Percentiles rank a stretch among this genome's conserved stretches.
phyloP scores from a whole-genome alignment of 2,329 filamentous ascomycete genomes.

The Alternaria sp. region DNA sequence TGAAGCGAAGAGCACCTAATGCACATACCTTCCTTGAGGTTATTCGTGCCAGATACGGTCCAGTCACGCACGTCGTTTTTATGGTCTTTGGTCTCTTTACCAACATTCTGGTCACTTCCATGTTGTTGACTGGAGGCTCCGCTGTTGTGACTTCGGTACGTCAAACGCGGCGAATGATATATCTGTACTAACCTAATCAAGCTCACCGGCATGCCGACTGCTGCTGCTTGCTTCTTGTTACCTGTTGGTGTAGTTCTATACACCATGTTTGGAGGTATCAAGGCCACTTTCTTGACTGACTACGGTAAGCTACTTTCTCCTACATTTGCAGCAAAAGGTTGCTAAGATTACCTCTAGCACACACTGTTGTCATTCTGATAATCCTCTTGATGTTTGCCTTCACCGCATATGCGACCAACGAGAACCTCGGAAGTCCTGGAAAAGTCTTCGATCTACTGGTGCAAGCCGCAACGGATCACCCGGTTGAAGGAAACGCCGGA shows the following conservation, averaged over 20 bases:
- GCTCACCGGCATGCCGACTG: constrained; percentile 75
- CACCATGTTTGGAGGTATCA: constrained; percentile 77
- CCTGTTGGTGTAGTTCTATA: constrained; percentile 83
- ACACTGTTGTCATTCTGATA: constrained; percentile 82
- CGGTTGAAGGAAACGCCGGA: constrained; percentile 77
- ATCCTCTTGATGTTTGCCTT: constrained; percentile 88
- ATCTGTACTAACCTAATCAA: constrained; percentile 56
- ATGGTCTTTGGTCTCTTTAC: constrained; percentile 83
- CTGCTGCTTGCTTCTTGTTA: constrained; percentile 82
- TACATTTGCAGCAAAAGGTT: neutral
- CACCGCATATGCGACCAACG: constrained; percentile 77
- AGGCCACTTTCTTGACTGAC: constrained; percentile 73
- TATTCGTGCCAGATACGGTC: constrained; percentile 80
- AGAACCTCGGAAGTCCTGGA: constrained; percentile 73
- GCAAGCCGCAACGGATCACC: constrained; percentile 70
- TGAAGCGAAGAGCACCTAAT: constrained; percentile 86
- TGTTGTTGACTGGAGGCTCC: constrained; percentile 84
- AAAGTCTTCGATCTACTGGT: constrained; percentile 80
- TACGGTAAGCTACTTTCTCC: constrained; percentile 53
- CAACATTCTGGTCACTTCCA: constrained; percentile 83
- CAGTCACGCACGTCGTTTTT: constrained; percentile 75
- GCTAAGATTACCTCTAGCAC: constrained; percentile 54
- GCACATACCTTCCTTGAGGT: constrained; percentile 86
- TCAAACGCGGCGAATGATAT: neutral
- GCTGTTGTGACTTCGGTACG: constrained; percentile 61